Percentiles rank a stretch among this genome's conserved stretches.
These are phyloP conservation scores for Sphaerosporella brunnea DNA, from an alignment of 495 filamentous ascomycete species.

Conservation along the genomic window DNA sequence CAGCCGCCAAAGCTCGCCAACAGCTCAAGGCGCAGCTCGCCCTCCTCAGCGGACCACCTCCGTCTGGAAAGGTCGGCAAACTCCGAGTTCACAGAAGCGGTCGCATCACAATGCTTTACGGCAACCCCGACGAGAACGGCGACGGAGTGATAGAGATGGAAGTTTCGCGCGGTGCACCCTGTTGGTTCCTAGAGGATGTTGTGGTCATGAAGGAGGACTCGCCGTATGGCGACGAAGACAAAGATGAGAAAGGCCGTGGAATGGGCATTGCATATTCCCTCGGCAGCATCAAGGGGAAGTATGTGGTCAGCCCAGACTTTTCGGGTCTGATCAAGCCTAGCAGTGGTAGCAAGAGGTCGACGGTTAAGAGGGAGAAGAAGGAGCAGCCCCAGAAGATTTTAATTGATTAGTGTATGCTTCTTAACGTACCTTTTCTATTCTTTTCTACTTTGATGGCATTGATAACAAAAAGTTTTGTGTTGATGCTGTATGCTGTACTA, in stretches of 20 bases:
- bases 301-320: conserved; percentile 23
- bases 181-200: conserved; percentile 24
- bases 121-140: conserved; percentile 10
- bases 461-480: too few species aligned
- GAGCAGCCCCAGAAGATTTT: background rate
- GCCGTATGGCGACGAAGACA: conserved; percentile 22
- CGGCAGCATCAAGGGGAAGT: conserved; percentile 24
- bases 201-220: conserved; percentile 20
- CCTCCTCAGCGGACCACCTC: conserved; percentile 17
- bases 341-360: conserved; percentile 8
- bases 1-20: conserved; percentile 5
- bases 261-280: conserved; percentile 22
- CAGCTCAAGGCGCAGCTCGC: conserved; percentile 13
- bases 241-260: conserved; percentile 20
- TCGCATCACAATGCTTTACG: conserved; percentile 19
- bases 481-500: too few species aligned
- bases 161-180: conserved; percentile 20
- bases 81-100: conserved; percentile 23
- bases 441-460: too few species aligned
- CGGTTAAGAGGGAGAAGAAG: conserved; percentile 6
- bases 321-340: conserved; percentile 9
- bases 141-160: conserved; percentile 19
- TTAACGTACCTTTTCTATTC: too few species aligned
- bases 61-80: conserved; percentile 20
- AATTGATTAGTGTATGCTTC: background rate